phyloP scores from a whole-genome alignment of 345 rosid species.

The Eucalyptus brandiana region DNA sequence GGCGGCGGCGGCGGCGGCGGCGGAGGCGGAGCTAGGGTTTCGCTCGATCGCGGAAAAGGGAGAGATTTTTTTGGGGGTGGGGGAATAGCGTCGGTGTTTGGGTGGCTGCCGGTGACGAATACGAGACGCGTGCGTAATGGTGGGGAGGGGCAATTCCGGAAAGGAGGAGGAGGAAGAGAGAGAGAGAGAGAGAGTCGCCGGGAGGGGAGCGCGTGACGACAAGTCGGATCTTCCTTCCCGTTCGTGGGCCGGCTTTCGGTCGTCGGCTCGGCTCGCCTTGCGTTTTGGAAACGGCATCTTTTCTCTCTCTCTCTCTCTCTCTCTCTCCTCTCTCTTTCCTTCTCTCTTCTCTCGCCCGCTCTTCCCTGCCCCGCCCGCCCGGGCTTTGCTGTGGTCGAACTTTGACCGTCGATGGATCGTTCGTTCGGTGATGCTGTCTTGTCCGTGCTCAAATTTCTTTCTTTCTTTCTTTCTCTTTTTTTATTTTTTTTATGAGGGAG shows the following conservation, averaged over 20 bases:
- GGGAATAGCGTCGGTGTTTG: neutral
- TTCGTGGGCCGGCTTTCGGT: neutral
- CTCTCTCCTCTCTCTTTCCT: neutral
- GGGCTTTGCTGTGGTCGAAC: neutral
- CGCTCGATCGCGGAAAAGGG: neutral
- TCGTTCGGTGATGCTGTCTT: neutral
- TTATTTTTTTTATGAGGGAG: too few species aligned
- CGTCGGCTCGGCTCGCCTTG: conserved; percentile 2
- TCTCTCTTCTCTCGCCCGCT: neutral
- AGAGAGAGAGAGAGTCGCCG: neutral
- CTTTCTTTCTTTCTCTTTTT: too few species aligned
- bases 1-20: neutral
- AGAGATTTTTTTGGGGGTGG: neutral
- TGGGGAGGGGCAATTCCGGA: neutral
- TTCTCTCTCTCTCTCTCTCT: neutral
- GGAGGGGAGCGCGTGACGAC: conserved; percentile 2
- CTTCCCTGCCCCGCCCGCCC: too few species aligned
- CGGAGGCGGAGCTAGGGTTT: neutral
- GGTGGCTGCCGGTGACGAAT: neutral
- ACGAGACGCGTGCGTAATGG: neutral
- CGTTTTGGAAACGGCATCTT: neutral
- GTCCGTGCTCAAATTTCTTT: neutral
- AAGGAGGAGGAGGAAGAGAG: neutral
- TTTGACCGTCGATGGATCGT: neutral
- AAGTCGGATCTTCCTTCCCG: neutral